Percentiles rank a stretch among this genome's conserved stretches.
Evolutionary conservation across 169 alveolate species (phyloP).

Genomic region (Plasmodium coatneyi): DNA sequence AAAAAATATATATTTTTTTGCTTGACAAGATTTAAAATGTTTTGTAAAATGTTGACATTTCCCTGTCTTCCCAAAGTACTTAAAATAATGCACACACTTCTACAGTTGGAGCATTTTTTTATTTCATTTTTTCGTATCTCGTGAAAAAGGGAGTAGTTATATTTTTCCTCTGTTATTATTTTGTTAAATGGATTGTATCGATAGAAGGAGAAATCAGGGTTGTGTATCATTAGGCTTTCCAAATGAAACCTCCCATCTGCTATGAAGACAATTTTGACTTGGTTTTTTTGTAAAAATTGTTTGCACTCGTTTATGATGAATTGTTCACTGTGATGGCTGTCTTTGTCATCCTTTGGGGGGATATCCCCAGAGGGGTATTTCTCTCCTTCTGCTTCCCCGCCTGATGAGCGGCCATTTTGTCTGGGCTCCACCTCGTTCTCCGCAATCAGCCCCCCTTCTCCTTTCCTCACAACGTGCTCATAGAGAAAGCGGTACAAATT

Average conservation of each 20-base stretch:
- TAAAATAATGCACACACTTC: constrained; percentile 81
- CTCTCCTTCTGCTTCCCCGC: background rate
- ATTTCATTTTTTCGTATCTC: constrained; percentile 90
- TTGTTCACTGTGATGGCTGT: background rate
- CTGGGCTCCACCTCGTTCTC: background rate
- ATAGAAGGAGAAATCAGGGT: constrained; percentile 92
- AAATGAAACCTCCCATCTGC: constrained; percentile 99
- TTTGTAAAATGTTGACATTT: constrained; percentile 80
- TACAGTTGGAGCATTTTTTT: constrained; percentile 75
- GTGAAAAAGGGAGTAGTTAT: constrained; percentile 89
- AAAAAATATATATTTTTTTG: constrained; percentile 48
- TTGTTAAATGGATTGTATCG: constrained; percentile 96
- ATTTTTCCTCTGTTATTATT: constrained; percentile 86
- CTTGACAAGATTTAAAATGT: constrained; percentile 71
- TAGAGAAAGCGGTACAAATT: constrained; percentile 73
- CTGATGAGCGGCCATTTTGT: background rate
- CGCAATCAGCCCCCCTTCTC: background rate
- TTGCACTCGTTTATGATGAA: constrained; percentile 79
- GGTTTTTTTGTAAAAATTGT: constrained; percentile 44
- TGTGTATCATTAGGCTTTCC: constrained; percentile 98
- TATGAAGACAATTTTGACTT: constrained; percentile 88
- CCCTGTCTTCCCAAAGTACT: constrained; percentile 91
- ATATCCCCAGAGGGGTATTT: background rate
- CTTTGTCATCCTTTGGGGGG: background rate
- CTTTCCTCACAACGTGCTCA: constrained; percentile 39